Evolutionary conservation across 2,329 filamentous ascomycete genomes (phyloP), one percentile per base, ranked within the genome.

Genomic region (Penicillium corylophilum): DNA sequence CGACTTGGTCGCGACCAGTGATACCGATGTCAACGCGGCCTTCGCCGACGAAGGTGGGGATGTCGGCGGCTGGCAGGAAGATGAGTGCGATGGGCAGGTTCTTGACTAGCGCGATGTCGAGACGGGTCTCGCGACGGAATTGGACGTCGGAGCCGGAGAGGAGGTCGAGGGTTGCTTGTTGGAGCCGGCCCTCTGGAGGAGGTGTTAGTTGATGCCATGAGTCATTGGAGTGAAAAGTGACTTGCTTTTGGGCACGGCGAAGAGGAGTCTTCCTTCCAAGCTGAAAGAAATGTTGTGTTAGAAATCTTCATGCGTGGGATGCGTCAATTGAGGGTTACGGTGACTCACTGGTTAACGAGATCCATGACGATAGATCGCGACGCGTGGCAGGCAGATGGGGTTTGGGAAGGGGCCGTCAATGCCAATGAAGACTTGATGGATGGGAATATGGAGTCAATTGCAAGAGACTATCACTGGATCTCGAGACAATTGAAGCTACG

Each of bases 221-320:
- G 51, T 65, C 60, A 61, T 50, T 20, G 35, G 9, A 46, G 40
- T 26, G 42, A 54, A 46, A 57, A 46, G 45, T 7, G 49, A 84
- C 89, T 79, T 78, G 92, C 90, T 99, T 79, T 99, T 99, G 55
- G 94, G 94, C n/a, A 99, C 90, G 56, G 94, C 94, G 71, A 99
- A 96, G 57, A 97, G 83, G 51, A 97, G 82, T 61, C 94, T 88
- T 69, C 93, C 92, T 80, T 94, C 90, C 70, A 96, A 82, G 78
- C 91, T 95, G 61, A 62, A 64, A 50, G 49, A 18, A 64, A 51
- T 69, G 73, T 66, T 72, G 41, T 50, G 50, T 54, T 50, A 49
- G 41, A 24, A 41, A 51, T 24, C 13, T 24, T 45, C 13, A 24
- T 15, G 3, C 28, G 47, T 46, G 42, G 31, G 10, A 10, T 38